Conservation (phyloP, 2,329 filamentous ascomycete genomes). For the Trichoderma sp. region DNA sequence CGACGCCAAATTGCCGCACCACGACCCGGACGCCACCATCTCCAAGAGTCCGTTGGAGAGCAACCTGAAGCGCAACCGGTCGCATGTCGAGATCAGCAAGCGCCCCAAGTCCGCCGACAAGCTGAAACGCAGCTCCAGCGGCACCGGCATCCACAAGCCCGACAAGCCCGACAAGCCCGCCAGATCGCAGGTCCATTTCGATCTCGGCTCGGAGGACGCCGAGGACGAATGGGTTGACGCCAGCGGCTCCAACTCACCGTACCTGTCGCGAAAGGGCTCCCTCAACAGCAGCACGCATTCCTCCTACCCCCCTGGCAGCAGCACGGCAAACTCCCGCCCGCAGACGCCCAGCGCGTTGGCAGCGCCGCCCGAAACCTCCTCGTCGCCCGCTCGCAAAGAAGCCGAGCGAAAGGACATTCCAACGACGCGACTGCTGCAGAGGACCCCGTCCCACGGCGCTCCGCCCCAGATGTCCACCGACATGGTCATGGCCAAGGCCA, state of each 20-base stretch:
- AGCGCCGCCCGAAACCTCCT: slow-evolving; percentile 28
- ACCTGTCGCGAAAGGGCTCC: slow-evolving; percentile 52
- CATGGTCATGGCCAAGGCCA: slow-evolving; percentile 47
- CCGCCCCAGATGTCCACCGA: slow-evolving; percentile 68
- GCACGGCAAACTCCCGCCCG: slow-evolving; percentile 42
- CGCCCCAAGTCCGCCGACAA: slow-evolving; percentile 54
- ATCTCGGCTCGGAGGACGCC: slow-evolving; percentile 56
- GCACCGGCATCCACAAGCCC: slow-evolving; percentile 48
- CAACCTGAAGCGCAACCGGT: slow-evolving; percentile 63
- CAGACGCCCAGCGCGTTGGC: slow-evolving; percentile 39
- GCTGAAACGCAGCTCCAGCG: slow-evolving; percentile 57
- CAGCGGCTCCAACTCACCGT: slow-evolving; percentile 64
- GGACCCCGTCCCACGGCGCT: slow-evolving; percentile 62
- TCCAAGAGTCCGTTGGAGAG: slow-evolving; percentile 59
- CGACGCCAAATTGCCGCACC: slow-evolving; percentile 53
- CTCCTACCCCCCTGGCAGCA: slow-evolving; percentile 46
- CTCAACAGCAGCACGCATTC: slow-evolving; percentile 54
- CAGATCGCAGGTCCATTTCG: slow-evolving; percentile 63
- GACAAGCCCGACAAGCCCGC: slow-evolving; percentile 40
- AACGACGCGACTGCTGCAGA: slow-evolving; percentile 67
- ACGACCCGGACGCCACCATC: slow-evolving; percentile 49
- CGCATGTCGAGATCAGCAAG: slow-evolving; percentile 58
- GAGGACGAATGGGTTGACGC: slow-evolving; percentile 69
- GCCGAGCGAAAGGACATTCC: slow-evolving; percentile 64
- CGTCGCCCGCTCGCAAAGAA: slow-evolving; percentile 38